Percentiles rank a stretch among this genome's conserved stretches.
phyloP scores from a whole-genome alignment of 441 rosid genomes.

The Rhodomyrtus psidioides region DNA sequence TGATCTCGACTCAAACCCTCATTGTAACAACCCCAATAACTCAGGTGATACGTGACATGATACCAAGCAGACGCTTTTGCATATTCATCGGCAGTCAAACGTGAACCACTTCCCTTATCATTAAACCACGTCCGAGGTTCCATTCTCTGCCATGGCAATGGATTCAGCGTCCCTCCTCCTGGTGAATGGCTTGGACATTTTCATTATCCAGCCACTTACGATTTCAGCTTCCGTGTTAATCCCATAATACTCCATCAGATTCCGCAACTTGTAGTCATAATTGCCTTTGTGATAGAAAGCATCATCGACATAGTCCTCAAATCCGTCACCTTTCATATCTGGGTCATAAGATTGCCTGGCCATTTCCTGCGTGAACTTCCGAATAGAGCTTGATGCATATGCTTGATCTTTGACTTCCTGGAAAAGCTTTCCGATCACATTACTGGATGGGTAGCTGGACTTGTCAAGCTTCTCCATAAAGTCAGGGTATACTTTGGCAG shows the following conservation, averaged over 20 bases:
- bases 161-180: conserved; percentile 59
- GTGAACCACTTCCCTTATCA: conserved; percentile 19
- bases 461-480: conserved; percentile 89
- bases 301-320: conserved; percentile 37
- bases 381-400: conserved; percentile 25
- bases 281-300: conserved; percentile 51
- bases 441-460: conserved; percentile 44
- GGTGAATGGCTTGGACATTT: conserved; percentile 62
- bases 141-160: conserved; percentile 54
- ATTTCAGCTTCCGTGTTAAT: conserved; percentile 84
- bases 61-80: conserved; percentile 98
- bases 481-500: conserved; percentile 67
- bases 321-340: conserved; percentile 81
- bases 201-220: conserved; percentile 65
- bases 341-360: conserved; percentile 43
- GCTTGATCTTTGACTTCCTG: conserved; percentile 59
- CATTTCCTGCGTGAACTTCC: conserved; percentile 39
- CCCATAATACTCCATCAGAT: conserved; percentile 83
- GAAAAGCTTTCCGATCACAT: conserved; percentile 77
- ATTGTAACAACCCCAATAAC: conserved; percentile 54
- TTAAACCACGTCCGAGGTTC: conserved; percentile 73
- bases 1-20: conserved; percentile 64
- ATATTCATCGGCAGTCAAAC: conserved; percentile 15
- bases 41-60: conserved; percentile 65
- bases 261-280: conserved; percentile 72